Base-by-base conservation (phyloP, 208 protist species). In the Jaenimonas drosophilae region DNA sequence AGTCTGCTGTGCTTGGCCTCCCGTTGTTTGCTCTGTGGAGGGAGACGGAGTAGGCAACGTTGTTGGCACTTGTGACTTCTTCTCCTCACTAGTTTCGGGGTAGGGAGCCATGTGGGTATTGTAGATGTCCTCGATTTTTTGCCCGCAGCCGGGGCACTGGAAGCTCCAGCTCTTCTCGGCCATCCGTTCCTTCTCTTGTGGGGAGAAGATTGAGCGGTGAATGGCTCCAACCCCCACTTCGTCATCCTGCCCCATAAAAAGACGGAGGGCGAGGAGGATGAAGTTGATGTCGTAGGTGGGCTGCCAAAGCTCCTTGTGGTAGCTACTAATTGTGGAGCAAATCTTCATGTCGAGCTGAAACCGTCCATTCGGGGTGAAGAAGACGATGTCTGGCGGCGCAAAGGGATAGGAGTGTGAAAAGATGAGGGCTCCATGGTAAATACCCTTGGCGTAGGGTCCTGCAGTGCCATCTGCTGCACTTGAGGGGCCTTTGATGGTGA, bases 401-500 rank as follows among this genome's bases (percentile, higher is more conserved):
- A 89, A 76, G 1, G 91, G 91, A 55, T 95, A 96, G 49, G 85
- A 70, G 46, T 48, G 49, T n/a, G 83, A 65, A 42, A 95, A 87
- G 20, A 71, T 38, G 9, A 96, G 61, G 2, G 49, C 59, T 9
- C 88, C 88, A 59, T 95, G 86, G 65, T 96, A 96, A 24, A 94
- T 24, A 20, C 88, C 91, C 0, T 87, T 51, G 14, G 66, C 57
- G 46, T 83, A 96, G 38, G 44, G 20, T 29, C 41, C 47, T 54
- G 29, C 26, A 6, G 7, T 17, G 9, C 7, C 37, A 7, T 11
- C 9, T 11, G 37, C 9, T 20, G 14, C 37, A 6, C 9, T 42
- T 12, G 42, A n/a, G 0, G 96, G 92, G 1, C 97, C 97, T 9
- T 75, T 76, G 0, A 99, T 63, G 12, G 95, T 98, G 64, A 98